These are phyloP conservation scores for Plenodomus biglobosus DNA, from an alignment of 2,329 filamentous ascomycete genomes.

Conservation along the genomic window DNA sequence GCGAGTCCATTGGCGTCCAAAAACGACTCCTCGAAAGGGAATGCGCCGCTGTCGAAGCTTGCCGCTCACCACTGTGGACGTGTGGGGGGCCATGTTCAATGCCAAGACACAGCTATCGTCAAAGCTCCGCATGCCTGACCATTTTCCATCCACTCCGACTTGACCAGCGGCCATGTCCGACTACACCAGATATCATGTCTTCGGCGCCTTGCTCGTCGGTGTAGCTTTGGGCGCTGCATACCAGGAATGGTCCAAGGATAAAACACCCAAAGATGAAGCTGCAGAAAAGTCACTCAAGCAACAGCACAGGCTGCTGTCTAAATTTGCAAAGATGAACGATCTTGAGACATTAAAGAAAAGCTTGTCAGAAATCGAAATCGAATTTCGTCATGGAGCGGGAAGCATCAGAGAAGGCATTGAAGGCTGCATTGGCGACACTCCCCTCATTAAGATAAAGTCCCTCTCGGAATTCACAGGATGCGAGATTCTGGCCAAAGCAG, in stretches of 20 bases:
- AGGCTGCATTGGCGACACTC: conserved; percentile 90
- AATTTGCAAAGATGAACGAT: conserved; percentile 28
- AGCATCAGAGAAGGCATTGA: conserved; percentile 77
- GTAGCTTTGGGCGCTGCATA: conserved; percentile 62
- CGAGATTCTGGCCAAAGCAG: conserved; percentile 87
- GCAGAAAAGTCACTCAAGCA: conserved; percentile 20
- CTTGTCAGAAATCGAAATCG: conserved; percentile 20
- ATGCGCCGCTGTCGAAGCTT: conserved; percentile 18
- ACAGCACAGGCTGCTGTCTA: conserved; percentile 22
- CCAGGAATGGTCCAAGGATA: conserved; percentile 23
- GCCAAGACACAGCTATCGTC: conserved; percentile 32
- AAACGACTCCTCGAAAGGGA: conserved; percentile 7
- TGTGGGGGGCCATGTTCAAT: conserved; percentile 18
- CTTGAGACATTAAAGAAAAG: conserved; percentile 28
- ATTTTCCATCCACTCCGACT: conserved; percentile 4
- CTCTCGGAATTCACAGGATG: conserved; percentile 86
- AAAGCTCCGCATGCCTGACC: conserved; percentile 22
- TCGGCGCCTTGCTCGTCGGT: conserved; percentile 75
- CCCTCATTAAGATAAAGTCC: conserved; percentile 80
- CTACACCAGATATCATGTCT: conserved; percentile 59
- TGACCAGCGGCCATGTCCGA: conserved; percentile 33
- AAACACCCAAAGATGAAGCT: conserved; percentile 11
- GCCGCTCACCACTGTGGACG: conserved; percentile 25
- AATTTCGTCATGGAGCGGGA: conserved; percentile 15
- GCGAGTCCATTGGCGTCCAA: conserved; percentile 72